Evolutionary conservation across 768 basidiomycete species (phyloP).

Genomic region (Lactifluus pinguis): DNA sequence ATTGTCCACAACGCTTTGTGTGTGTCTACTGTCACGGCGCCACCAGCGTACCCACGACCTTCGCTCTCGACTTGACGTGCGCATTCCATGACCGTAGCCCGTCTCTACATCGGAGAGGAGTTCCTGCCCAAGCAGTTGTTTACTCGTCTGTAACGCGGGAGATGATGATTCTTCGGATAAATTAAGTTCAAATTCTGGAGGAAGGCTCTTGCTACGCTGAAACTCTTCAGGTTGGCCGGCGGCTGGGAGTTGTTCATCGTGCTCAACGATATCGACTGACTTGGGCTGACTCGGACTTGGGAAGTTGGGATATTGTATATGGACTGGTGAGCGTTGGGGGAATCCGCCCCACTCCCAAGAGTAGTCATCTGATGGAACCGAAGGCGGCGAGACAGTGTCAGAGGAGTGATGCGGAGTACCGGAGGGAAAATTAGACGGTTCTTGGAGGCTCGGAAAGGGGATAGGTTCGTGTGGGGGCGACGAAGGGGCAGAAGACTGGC

Average conservation of each 20-base stretch:
- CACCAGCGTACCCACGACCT: conserved; percentile 83
- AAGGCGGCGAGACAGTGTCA: not conserved
- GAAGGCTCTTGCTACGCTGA: conserved; percentile 48
- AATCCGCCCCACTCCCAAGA: conserved; percentile 95
- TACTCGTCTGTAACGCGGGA: not conserved
- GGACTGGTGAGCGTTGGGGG: conserved; percentile 68
- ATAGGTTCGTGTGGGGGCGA: conserved; percentile 24
- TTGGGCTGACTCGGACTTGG: not conserved
- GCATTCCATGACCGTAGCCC: not conserved
- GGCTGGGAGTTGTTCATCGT: conserved; percentile 5
- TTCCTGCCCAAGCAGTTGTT: not conserved
- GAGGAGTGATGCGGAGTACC: conserved; percentile 24
- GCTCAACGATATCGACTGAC: not conserved
- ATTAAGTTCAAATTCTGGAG: conserved; percentile 33
- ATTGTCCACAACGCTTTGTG: conserved; percentile 2
- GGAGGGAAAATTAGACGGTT: conserved; percentile 55
- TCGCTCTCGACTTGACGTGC: conserved; percentile 18
- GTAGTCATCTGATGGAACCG: conserved; percentile 47
- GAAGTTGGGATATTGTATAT: conserved; percentile 33
- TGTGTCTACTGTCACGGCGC: conserved; percentile 42
- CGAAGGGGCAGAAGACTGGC: not conserved
- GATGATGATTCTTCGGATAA: not conserved
- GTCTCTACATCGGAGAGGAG: conserved; percentile 9
- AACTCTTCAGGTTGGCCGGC: conserved; percentile 22
- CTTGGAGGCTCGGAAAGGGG: conserved; percentile 34